Evolutionary conservation across 768 basidiomycete genomes (phyloP).

Genomic region (Russula brevipes): DNA sequence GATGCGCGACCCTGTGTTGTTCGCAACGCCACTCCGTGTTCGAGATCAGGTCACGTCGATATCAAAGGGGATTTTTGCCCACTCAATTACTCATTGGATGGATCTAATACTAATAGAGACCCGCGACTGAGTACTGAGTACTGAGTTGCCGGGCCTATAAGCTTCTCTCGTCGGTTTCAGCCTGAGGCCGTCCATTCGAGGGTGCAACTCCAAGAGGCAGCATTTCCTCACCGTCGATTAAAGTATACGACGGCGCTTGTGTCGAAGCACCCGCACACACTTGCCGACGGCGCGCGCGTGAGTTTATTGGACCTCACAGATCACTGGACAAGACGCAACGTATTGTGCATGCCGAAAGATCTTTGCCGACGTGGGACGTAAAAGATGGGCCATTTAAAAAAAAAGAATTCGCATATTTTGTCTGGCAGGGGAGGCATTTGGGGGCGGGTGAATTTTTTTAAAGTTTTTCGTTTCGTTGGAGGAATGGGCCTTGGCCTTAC

Average conservation of each 20-base stretch:
- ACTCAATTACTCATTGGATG: neutral
- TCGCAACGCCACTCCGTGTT: slow-evolving; percentile 10
- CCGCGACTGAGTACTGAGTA: neutral
- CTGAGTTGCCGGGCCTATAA: neutral
- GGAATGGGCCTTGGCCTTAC: too few relatives aligned
- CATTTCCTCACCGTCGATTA: neutral
- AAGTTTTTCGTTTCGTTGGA: neutral
- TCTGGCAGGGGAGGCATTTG: neutral
- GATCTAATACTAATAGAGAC: neutral
- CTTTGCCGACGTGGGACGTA: slow-evolving; percentile 6
- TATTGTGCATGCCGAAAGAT: neutral
- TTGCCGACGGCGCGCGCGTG: neutral
- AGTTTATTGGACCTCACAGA: neutral
- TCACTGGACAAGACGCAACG: neutral
- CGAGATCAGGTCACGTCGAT: neutral
- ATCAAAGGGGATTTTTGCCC: neutral
- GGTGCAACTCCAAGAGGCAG: neutral
- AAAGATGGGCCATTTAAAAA: neutral
- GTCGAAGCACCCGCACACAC: neutral
- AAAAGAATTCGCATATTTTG: neutral
- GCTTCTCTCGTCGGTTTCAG: neutral
- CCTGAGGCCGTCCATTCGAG: neutral
- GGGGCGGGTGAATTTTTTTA: neutral
- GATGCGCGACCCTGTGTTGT: slow-evolving; percentile 6
- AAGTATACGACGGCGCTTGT: too few relatives aligned